Percentiles rank a stretch among this genome's conserved stretches.
These are phyloP conservation scores for Flueggea neowawraea DNA, from an alignment of 441 rosid genomes.

Conservation along the genomic window DNA sequence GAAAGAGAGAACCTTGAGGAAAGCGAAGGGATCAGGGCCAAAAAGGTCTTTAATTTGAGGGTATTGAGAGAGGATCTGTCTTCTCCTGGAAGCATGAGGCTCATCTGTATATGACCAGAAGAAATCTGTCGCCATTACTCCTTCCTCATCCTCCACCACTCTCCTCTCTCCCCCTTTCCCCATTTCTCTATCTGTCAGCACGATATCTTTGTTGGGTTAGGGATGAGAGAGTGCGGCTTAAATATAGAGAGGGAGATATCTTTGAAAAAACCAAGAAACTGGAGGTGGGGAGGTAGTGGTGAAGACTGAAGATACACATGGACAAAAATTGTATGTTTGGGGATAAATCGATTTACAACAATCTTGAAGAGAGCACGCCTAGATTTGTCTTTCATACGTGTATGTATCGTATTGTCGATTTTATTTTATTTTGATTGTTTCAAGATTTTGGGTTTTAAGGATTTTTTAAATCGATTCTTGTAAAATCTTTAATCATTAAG, in stretches of 20 bases:
- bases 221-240: not conserved
- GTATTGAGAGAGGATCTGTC: slow-evolving; percentile 81
- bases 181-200: slow-evolving; percentile 17
- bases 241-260: not conserved
- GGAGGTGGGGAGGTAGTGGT: not conserved
- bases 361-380: no score
- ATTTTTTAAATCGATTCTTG: no score
- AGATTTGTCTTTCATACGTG: no score
- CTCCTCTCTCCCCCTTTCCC: slow-evolving; percentile 34
- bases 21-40: slow-evolving; percentile 89
- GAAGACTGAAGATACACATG: not conserved
- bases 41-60: slow-evolving; percentile 85
- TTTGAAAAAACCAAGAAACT: not conserved
- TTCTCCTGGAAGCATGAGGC: slow-evolving; percentile 82
- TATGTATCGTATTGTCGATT: no score
- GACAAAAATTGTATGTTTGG: no score
- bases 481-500: no score
- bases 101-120: slow-evolving; percentile 97
- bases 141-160: slow-evolving; percentile 9
- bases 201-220: no score
- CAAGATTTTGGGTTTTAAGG: no score
- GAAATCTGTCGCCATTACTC: slow-evolving; percentile 70
- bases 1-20: slow-evolving; percentile 45
- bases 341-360: no score
- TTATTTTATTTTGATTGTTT: no score